phyloP scores from a whole-genome alignment of 495 filamentous ascomycete genomes.

The Mytilinidion resinicola region DNA sequence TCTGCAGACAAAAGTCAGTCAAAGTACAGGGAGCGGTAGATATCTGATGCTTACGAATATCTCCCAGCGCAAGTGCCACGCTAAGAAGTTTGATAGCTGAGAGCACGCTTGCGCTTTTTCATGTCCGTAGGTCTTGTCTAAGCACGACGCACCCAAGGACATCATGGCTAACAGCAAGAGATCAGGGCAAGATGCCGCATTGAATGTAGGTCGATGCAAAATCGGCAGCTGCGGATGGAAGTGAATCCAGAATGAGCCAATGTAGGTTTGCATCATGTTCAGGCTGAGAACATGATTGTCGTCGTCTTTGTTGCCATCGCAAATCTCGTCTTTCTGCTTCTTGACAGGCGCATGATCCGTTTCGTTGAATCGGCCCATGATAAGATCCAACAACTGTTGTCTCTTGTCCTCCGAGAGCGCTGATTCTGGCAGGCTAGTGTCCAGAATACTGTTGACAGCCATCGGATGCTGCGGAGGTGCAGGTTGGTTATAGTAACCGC shows the following conservation, averaged over 20 bases:
- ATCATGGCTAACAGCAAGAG: conserved; percentile 89
- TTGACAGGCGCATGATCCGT: conserved; percentile 67
- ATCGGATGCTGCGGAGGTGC: conserved; percentile 63
- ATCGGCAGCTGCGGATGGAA: conserved; percentile 94
- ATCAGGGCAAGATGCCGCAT: conserved; percentile 75
- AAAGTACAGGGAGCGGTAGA: too few relatives aligned
- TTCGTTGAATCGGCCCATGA: conserved; percentile 75
- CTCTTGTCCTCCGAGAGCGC: conserved; percentile 83
- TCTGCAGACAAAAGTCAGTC: conserved; percentile 24
- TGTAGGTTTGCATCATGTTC: conserved; percentile 92
- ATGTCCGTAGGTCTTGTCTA: conserved; percentile 73
- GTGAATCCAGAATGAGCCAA: conserved; percentile 88
- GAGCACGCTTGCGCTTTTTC: conserved; percentile 66
- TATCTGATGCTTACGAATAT: conserved; percentile 48
- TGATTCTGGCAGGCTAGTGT: conserved; percentile 66
- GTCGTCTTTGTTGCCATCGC: conserved; percentile 69
- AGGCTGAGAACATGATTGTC: conserved; percentile 75
- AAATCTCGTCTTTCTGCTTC: conserved; percentile 67
- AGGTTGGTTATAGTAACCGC: conserved; percentile 25
- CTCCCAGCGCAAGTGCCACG: conserved; percentile 88
- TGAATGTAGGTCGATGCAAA: conserved; percentile 89
- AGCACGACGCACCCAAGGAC: conserved; percentile 81
- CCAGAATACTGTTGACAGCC: conserved; percentile 87
- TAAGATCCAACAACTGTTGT: conserved; percentile 76
- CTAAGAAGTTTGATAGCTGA: conserved; percentile 76